A percentile compares a stretch with the other conserved stretches of the same genome.
Evolutionary conservation across 129 eudicot genomes (phyloP).

Genomic region (Chrysanthemum seticuspe): DNA sequence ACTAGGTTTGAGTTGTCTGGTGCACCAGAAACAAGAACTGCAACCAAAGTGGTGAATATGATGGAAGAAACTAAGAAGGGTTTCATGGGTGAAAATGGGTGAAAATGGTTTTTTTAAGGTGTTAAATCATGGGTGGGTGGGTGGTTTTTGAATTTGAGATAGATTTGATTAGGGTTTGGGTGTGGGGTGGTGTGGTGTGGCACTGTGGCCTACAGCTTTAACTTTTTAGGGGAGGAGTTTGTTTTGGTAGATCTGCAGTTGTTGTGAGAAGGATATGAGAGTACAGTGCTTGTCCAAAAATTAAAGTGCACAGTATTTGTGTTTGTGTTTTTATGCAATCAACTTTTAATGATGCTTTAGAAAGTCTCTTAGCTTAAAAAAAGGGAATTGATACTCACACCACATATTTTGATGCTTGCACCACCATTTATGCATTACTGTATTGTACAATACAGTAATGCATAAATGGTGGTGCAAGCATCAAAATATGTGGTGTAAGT

Average conservation of each 20-base stretch:
- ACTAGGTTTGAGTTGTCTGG: constrained; percentile 59
- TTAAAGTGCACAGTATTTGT: neutral
- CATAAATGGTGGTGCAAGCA: too few relatives aligned
- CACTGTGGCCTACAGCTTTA: constrained; percentile 33
- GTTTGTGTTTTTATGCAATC: neutral
- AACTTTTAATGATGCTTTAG: neutral
- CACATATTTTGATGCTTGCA: too few relatives aligned
- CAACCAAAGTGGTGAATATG: constrained; percentile 5
- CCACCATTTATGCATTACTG: too few relatives aligned
- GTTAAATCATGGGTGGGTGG: constrained; percentile 27
- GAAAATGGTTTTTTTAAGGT: neutral
- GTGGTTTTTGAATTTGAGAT: constrained; percentile 13
- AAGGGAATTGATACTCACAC: too few relatives aligned
- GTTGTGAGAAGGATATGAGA: neutral
- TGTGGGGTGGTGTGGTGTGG: constrained; percentile 5
- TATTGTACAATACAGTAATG: too few relatives aligned
- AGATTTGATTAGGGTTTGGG: constrained; percentile 16
- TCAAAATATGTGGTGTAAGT: too few relatives aligned
- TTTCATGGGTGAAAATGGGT: constrained; percentile 29
- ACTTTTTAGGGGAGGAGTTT: constrained; percentile 11
- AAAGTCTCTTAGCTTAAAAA: too few relatives aligned
- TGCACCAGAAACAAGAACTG: constrained; percentile 33
- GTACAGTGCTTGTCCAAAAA: constrained; percentile 18
- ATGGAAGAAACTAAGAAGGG: constrained; percentile 8
- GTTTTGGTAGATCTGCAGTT: constrained; percentile 19